These are phyloP conservation scores for Blastomyces emzantsi DNA, from an alignment of 2,329 filamentous ascomycete species.

Conservation along the genomic window DNA sequence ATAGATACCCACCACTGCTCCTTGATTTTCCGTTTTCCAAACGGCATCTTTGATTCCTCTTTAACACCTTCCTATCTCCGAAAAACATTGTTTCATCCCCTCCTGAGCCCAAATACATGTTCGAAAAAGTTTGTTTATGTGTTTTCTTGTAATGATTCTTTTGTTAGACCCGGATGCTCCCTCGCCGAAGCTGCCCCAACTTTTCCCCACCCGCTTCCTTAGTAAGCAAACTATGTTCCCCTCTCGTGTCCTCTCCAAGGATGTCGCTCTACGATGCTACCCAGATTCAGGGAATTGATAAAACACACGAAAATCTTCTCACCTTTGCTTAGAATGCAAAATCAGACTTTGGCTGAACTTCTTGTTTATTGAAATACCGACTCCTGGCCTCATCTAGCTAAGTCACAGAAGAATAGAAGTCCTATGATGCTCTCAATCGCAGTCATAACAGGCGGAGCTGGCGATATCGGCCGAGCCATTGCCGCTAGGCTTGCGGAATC, in stretches of 20 bases:
- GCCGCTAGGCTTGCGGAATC: constrained; percentile 19
- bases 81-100: background rate
- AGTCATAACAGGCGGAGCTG: constrained; percentile 22
- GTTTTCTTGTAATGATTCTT: background rate
- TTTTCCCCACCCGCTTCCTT: background rate
- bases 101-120: background rate
- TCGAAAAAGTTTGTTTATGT: background rate
- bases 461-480: constrained; percentile 24
- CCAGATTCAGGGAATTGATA: background rate
- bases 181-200: background rate
- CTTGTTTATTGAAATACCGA: background rate
- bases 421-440: constrained; percentile 14
- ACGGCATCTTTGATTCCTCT: background rate
- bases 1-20: constrained; percentile 9
- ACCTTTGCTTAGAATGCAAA: background rate
- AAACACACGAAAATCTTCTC: background rate
- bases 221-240: background rate
- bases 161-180: background rate
- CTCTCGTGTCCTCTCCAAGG: background rate
- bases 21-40: background rate
- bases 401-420: background rate
- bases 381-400: background rate
- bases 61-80: background rate
- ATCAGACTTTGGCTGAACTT: background rate
- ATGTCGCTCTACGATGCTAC: background rate